Evolutionary conservation across 495 filamentous ascomycete species (phyloP).

Genomic region (Penicillium malachiteum): DNA sequence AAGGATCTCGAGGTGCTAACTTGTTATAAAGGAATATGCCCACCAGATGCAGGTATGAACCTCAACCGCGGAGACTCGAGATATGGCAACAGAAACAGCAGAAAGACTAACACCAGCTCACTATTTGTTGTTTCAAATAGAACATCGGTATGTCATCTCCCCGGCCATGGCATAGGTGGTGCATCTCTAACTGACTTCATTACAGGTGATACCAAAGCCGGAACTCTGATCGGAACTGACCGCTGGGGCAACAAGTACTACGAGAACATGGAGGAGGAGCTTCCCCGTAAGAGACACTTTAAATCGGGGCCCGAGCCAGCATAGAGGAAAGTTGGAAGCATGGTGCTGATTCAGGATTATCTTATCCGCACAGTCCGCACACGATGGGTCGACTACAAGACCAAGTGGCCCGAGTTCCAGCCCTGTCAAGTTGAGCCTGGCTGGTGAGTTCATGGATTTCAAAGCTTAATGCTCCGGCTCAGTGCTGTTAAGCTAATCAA

Average conservation of each 20-base stretch:
- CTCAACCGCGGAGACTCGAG: constrained; percentile 12
- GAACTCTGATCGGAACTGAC: constrained; percentile 81
- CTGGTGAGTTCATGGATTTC: constrained; percentile 56
- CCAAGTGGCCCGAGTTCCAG: constrained; percentile 68
- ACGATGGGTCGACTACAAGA: constrained; percentile 96
- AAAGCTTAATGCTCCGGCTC: background rate
- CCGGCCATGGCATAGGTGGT: background rate
- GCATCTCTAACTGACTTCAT: constrained; percentile 19
- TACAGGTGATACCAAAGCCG: constrained; percentile 93
- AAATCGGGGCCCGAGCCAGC: background rate
- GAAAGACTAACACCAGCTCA: constrained; percentile 23
- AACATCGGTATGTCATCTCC: constrained; percentile 58
- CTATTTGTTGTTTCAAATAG: constrained; percentile 39
- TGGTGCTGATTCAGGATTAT: constrained; percentile 2
- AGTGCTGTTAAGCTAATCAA: constrained; percentile 1
- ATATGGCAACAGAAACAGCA: constrained; percentile 3
- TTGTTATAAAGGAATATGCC: constrained; percentile 65
- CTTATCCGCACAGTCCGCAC: constrained; percentile 68
- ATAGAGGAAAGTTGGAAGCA: background rate
- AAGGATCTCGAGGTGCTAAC: constrained; percentile 28
- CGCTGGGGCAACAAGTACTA: constrained; percentile 95
- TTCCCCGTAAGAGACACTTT: constrained; percentile 67
- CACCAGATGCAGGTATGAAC: constrained; percentile 85
- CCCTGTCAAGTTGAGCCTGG: constrained; percentile 93
- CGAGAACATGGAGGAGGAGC: constrained; percentile 88